phyloP scores from a whole-genome alignment of 139 green algal species.

The Zygnema circumcarinatum region DNA sequence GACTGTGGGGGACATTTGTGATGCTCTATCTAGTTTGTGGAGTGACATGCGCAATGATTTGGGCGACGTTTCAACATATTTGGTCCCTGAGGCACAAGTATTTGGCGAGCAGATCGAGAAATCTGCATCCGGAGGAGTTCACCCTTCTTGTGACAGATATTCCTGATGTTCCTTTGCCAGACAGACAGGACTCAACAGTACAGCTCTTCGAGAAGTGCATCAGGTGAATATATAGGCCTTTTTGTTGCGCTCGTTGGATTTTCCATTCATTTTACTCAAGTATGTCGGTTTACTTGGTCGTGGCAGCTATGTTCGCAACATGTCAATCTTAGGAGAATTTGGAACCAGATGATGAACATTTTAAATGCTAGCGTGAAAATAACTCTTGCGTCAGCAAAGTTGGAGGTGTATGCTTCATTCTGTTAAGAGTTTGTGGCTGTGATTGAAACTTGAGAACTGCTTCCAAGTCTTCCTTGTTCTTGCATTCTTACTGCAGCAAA shows the following conservation, averaged over 20 bases:
- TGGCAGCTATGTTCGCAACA: too few relatives aligned
- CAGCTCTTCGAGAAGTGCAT: background rate
- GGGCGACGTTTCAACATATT: conserved; percentile 38
- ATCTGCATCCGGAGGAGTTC: conserved; percentile 40
- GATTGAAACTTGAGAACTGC: too few relatives aligned
- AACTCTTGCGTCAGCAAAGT: too few relatives aligned
- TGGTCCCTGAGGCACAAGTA: conserved; percentile 43
- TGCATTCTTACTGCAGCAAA: background rate
- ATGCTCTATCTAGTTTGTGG: conserved; percentile 38
- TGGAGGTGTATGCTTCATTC: too few relatives aligned
- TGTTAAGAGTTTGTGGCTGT: too few relatives aligned
- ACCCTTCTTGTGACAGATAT: conserved; percentile 52
- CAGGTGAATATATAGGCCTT: background rate
- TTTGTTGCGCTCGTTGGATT: too few relatives aligned
- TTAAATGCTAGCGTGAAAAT: too few relatives aligned
- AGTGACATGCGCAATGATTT: conserved; percentile 37
- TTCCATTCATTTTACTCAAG: too few relatives aligned
- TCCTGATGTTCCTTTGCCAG: conserved; percentile 5
- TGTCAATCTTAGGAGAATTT: too few relatives aligned
- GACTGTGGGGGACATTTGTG: conserved; percentile 34
- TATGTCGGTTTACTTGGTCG: too few relatives aligned
- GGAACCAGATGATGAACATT: too few relatives aligned
- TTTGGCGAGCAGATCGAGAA: conserved; percentile 21
- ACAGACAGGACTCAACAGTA: background rate
- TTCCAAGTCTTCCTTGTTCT: too few relatives aligned